These are phyloP conservation scores for Tolypocladium album DNA, from an alignment of 2,329 filamentous ascomycete species.

Conservation along the genomic window DNA sequence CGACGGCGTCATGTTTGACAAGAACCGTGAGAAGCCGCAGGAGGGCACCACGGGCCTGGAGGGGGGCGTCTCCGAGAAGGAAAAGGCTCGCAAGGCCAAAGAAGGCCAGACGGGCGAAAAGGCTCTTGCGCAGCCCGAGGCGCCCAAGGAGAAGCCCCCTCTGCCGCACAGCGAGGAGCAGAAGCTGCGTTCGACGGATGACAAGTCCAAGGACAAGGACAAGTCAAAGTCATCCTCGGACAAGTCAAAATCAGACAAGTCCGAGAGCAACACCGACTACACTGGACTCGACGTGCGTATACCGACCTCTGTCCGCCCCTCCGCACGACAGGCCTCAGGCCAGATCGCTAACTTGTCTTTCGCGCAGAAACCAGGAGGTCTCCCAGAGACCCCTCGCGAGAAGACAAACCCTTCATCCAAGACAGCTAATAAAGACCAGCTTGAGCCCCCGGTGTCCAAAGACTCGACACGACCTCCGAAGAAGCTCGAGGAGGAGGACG, in stretches of 20 bases:
- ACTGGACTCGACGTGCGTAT: conserved; percentile 24
- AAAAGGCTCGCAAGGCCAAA: conserved; percentile 60
- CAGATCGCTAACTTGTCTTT: conserved; percentile 8
- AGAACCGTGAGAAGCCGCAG: conserved; percentile 62
- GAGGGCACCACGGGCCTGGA: conserved; percentile 82
- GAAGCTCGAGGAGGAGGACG: conserved; percentile 18
- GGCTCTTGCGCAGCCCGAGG: conserved; percentile 63
- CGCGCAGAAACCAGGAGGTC: conserved; percentile 63
- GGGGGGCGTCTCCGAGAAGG: conserved; percentile 81
- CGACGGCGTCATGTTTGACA: conserved; percentile 91
- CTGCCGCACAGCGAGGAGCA: conserved; percentile 72
- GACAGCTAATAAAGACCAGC: conserved; percentile 53
- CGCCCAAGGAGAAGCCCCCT: conserved; percentile 77
- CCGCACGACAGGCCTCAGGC: not conserved
- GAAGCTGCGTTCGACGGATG: conserved; percentile 40
- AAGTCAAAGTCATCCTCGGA: conserved; percentile 31
- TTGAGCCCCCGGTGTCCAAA: conserved; percentile 32
- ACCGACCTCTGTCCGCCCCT: not conserved
- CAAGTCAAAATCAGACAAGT: conserved; percentile 30
- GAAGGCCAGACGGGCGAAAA: conserved; percentile 56
- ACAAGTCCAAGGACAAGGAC: conserved; percentile 29
- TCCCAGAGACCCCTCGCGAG: conserved; percentile 70
- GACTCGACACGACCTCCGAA: conserved; percentile 14
- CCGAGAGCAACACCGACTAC: conserved; percentile 18
- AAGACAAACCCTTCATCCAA: conserved; percentile 59